Base-by-base conservation (phyloP, 306 rosid species). In the Vicia villosa region DNA sequence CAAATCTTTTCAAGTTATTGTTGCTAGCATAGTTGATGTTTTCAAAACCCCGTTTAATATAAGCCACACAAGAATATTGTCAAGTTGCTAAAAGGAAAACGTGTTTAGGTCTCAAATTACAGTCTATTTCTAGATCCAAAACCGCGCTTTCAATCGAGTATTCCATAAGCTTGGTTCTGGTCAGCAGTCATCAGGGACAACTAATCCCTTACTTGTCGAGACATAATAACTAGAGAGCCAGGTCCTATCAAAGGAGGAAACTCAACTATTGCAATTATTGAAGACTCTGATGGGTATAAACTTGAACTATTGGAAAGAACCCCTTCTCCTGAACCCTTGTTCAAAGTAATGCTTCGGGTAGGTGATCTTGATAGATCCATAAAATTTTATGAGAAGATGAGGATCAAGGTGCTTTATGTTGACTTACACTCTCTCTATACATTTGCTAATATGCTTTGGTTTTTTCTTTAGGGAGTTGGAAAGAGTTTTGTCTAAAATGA, bases 271-370 rank as follows among this genome's bases (percentile, higher is more conserved):
- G 99, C 97, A 43, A 86, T 77, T 76, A 67, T 91, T 72, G 97
- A 95, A 81, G 99, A 95, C 84, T 95, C 97, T 14, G 97, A 91
- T 87, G 99, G 99, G 74, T 95, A 91, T 73, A 74, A 86, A 77
- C 87, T 95, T 63, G 91, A 95, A 81, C 90, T 95, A 69, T 60
- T 87, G 78, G 95, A 91, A 86, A 91, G 90, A 74, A 82, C 87
- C 46, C 95, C 95, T 42, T 79, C 95, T 63, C 96, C 89, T 9
- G 99, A 95, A 78, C 97, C 99, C 47, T 71, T 95, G 70, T 91
- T 91, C 72, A 89, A 91, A 95, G 95, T 95, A 75, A 95, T 95
- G 99, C 95, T 95, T 79, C 93, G 95, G 37, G 97, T 89, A 4
- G 96, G 97, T 14, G 95, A 91, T 76, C 97, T 95, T 76, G 91